phyloP scores from a whole-genome alignment of 352 stramenopile species.

The Peronosclerospora sorghi region DNA sequence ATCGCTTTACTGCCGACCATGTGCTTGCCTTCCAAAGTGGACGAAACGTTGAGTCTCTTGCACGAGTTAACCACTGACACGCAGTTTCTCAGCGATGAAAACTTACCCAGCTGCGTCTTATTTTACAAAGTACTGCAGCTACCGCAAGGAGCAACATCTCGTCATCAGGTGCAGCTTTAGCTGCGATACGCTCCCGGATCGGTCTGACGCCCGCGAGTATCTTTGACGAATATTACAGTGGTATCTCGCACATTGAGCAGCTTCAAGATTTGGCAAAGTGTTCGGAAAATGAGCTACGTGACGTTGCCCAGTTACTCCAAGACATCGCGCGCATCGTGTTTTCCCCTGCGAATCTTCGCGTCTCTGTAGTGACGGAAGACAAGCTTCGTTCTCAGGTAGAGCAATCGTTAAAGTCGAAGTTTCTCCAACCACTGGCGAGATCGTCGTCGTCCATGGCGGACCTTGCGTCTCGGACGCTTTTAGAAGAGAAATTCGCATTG shows the following conservation, averaged over 20 bases:
- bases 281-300: constrained; percentile 50
- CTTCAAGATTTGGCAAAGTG: constrained; percentile 63
- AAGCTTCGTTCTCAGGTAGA: constrained; percentile 48
- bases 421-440: constrained; percentile 33
- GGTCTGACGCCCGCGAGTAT: constrained; percentile 37
- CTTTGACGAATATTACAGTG: constrained; percentile 61
- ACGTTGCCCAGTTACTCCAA: constrained; percentile 41
- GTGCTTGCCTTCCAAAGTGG: constrained; percentile 65
- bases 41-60: constrained; percentile 46
- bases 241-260: constrained; percentile 62
- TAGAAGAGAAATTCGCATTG: constrained; percentile 12
- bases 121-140: constrained; percentile 59
- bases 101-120: constrained; percentile 62
- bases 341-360: constrained; percentile 33
- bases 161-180: constrained; percentile 50
- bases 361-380: constrained; percentile 70
- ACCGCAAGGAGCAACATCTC: constrained; percentile 64
- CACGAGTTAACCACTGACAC: constrained; percentile 58
- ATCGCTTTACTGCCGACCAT: constrained; percentile 55
- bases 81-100: constrained; percentile 57
- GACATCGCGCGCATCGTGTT: constrained; percentile 54
- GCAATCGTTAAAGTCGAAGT: constrained; percentile 27
- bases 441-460: constrained; percentile 9
- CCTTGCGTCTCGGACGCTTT: constrained; percentile 10
- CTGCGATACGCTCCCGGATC: constrained; percentile 44